These are phyloP conservation scores for Starmerella bombicola DNA, from an alignment of 805 yeast genomes.

Conservation along the genomic window DNA sequence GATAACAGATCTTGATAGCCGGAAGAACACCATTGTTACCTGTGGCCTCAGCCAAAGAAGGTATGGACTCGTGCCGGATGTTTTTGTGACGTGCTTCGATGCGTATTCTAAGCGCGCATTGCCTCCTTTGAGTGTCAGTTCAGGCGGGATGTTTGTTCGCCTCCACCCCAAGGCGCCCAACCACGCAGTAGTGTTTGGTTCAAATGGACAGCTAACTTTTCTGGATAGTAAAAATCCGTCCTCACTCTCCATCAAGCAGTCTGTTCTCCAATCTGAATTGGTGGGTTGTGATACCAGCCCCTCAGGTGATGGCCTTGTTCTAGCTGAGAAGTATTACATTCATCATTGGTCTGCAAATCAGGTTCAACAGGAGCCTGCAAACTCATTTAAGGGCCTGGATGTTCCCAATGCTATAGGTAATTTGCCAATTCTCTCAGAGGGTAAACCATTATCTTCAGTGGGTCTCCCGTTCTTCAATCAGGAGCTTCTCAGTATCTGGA, in stretches of 20 bases:
- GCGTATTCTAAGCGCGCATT: constrained; percentile 55
- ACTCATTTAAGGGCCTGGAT: constrained; percentile 24
- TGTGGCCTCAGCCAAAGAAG: constrained; percentile 63
- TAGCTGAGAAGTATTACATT: constrained; percentile 50
- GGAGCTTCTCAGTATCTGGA: constrained; percentile 66
- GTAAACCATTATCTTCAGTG: constrained; percentile 49
- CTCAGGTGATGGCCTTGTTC: constrained; percentile 65
- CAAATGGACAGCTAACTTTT: constrained; percentile 71
- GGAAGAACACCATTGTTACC: constrained; percentile 38
- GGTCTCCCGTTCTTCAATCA: constrained; percentile 84
- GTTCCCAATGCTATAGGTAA: constrained; percentile 25
- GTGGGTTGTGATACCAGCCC: constrained; percentile 44
- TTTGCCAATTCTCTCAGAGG: constrained; percentile 15
- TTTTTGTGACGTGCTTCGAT: constrained; percentile 74
- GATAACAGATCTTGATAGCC: constrained; percentile 31
- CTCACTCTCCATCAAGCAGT: constrained; percentile 51
- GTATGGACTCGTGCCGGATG: constrained; percentile 53
- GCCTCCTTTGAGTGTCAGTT: constrained; percentile 75
- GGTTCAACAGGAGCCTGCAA: constrained; percentile 31
- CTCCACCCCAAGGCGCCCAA: constrained; percentile 81
- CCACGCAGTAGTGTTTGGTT: constrained; percentile 59
- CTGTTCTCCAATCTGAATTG: constrained; percentile 40
- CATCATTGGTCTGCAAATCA: constrained; percentile 57
- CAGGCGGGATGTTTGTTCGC: constrained; percentile 75
- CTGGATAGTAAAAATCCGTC: constrained; percentile 75